Conservation (phyloP, 371 early-diverging fungal species). For the Astathelohania contejeani region DNA sequence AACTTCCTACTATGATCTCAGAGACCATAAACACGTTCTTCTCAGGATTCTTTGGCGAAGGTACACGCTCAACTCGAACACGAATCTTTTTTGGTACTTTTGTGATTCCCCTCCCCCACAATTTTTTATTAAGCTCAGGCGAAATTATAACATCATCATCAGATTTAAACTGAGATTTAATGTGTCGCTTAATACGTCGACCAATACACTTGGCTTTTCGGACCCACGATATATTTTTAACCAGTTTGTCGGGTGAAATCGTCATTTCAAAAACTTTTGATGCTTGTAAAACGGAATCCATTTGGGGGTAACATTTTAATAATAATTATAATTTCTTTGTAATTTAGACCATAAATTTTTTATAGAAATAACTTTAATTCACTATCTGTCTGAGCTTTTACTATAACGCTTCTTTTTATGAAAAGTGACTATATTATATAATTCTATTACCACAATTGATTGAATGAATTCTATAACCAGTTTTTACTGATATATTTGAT, state of each 20-base stretch:
- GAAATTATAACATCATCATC: constrained; percentile 20
- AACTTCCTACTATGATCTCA: constrained; percentile 24
- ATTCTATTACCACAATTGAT: too few species aligned
- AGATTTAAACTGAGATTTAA: constrained; percentile 16
- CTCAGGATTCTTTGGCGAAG: constrained; percentile 12
- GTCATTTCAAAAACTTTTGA: constrained; percentile 4
- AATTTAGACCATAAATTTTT: too few species aligned
- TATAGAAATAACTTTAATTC: too few species aligned
- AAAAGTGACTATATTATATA: too few species aligned
- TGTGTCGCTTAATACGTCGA: constrained; percentile 14
- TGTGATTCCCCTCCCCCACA: constrained; percentile 28
- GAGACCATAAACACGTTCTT: constrained; percentile 15
- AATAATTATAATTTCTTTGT: too few species aligned
- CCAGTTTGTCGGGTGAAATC: background rate
- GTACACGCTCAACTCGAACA: constrained; percentile 15
- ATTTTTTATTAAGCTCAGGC: constrained; percentile 25
- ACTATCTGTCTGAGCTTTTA: too few species aligned
- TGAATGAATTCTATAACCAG: too few species aligned
- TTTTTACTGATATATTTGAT: too few species aligned
- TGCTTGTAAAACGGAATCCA: background rate
- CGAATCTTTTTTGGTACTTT: constrained; percentile 28
- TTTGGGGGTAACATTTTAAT: background rate
- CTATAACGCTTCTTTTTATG: too few species aligned
- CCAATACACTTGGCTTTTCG: constrained; percentile 20
- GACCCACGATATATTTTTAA: constrained; percentile 8